Conservation (phyloP, 2,329 filamentous ascomycete genomes). For the Exophiala xenobiotica region DNA sequence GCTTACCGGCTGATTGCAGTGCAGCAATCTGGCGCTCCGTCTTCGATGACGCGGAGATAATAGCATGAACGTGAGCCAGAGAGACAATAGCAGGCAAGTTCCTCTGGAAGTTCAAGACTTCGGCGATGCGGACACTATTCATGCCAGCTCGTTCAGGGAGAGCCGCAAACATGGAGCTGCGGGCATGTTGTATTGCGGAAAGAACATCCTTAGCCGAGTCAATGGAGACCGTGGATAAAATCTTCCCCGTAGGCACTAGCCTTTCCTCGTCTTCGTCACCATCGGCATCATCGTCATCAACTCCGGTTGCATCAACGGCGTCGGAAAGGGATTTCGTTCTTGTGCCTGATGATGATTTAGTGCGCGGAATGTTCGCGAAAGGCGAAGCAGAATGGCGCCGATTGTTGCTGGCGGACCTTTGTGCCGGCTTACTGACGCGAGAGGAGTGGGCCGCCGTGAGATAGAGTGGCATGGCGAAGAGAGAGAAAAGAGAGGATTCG, state of each 20-base stretch:
- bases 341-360: constrained; percentile 38
- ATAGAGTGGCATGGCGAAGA: constrained; percentile 46
- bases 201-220: constrained; percentile 50
- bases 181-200: constrained; percentile 55
- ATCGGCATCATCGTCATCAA: constrained; percentile 28
- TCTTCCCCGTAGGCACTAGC: constrained; percentile 53
- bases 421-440: constrained; percentile 44
- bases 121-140: constrained; percentile 60
- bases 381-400: constrained; percentile 37
- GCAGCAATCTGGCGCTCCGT: constrained; percentile 60
- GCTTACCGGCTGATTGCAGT: constrained; percentile 49
- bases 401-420: constrained; percentile 28
- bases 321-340: constrained; percentile 30
- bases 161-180: constrained; percentile 54
- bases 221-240: constrained; percentile 50
- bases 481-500: constrained; percentile 15
- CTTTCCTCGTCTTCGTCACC: constrained; percentile 37
- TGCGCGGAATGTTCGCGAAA: constrained; percentile 43
- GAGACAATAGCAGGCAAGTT: constrained; percentile 59
- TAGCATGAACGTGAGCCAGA: constrained; percentile 59
- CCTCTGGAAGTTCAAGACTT: constrained; percentile 57
- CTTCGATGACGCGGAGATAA: constrained; percentile 56
- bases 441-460: constrained; percentile 49
- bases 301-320: too few relatives aligned
- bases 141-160: constrained; percentile 60